phyloP scores from a whole-genome alignment of 345 rosid species.

The Lepidium aucheri region DNA sequence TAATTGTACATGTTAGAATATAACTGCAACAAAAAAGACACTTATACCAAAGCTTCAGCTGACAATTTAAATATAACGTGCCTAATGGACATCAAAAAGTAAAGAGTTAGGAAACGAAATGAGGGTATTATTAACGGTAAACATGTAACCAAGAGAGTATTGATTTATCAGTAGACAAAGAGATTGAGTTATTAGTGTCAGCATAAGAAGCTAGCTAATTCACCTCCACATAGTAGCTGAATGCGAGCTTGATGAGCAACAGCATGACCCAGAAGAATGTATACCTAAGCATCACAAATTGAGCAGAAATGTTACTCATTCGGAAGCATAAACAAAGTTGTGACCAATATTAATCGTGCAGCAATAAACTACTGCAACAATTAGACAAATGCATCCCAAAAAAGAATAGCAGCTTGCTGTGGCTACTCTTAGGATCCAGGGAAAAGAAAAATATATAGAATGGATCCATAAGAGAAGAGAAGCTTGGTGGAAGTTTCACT shows the following conservation, averaged over 20 bases:
- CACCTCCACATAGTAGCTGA: constrained; percentile 99
- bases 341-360: background rate
- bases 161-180: constrained; percentile 9
- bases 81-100: background rate
- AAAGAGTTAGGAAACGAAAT: constrained; percentile 1
- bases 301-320: background rate
- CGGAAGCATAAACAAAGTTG: constrained; percentile 4
- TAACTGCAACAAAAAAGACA: background rate
- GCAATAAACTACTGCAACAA: background rate
- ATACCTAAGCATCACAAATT: constrained; percentile 49
- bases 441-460: background rate
- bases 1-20: constrained; percentile 5
- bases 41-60: background rate
- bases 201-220: constrained; percentile 11
- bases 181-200: background rate
- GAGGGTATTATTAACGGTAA: constrained; percentile 1
- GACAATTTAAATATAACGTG: constrained; percentile 1
- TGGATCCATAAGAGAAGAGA: background rate
- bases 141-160: constrained; percentile 3
- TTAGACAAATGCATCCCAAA: constrained; percentile 1
- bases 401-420: background rate
- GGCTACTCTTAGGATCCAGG: background rate
- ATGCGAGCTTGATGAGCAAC: constrained; percentile 84
- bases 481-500: background rate
- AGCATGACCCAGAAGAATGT: constrained; percentile 90